These are phyloP conservation scores for Dioscorea cayenensis DNA, from an alignment of 116 monocot species.

Conservation along the genomic window DNA sequence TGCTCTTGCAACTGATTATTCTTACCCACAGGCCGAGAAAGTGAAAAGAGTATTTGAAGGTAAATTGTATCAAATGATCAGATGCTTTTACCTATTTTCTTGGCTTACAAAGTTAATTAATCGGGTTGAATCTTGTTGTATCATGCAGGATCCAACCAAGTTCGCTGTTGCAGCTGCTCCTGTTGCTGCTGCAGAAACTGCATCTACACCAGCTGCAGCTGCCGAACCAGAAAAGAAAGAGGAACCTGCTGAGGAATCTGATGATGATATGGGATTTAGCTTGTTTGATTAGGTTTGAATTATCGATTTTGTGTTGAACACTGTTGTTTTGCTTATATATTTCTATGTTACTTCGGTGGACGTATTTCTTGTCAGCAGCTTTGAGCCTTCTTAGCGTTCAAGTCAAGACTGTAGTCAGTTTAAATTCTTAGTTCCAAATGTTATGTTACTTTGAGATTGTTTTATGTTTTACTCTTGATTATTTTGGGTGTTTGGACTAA, in stretches of 20 bases:
- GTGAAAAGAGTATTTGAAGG: constrained; percentile 60
- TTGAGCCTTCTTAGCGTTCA: no score
- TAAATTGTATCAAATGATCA: no score
- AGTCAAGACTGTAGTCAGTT: no score
- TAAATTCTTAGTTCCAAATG: no score
- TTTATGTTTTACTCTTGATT: no score
- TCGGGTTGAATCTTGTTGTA: background rate
- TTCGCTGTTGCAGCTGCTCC: constrained; percentile 41
- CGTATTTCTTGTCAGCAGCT: no score
- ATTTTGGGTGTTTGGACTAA: no score
- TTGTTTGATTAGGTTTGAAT: constrained; percentile 38
- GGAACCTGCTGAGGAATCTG: constrained; percentile 50
- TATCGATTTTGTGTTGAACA: no score
- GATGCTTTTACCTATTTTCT: background rate
- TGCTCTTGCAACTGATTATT: constrained; percentile 48
- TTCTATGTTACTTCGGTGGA: no score
- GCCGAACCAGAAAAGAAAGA: constrained; percentile 42
- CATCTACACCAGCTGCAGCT: constrained; percentile 1
- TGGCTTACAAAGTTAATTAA: background rate
- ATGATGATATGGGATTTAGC: constrained; percentile 51
- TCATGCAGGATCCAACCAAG: constrained; percentile 52
- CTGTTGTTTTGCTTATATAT: no score
- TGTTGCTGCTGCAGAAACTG: constrained; percentile 11
- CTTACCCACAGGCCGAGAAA: constrained; percentile 57
- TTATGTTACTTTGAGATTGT: no score